Conservation (phyloP, 129 eudicot genomes). For the Artemisia annua region DNA sequence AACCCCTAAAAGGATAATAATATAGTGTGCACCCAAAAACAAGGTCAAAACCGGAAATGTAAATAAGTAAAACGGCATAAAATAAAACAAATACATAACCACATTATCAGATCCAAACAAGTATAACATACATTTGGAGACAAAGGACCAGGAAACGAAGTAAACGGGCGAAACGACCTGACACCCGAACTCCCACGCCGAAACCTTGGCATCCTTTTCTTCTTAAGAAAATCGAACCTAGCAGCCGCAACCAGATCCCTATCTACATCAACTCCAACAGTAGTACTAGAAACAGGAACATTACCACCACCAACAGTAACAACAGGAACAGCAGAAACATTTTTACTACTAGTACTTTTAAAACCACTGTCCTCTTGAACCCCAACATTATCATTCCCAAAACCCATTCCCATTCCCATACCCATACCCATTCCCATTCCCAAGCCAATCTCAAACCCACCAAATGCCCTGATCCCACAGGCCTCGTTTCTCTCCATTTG, state of each 20-base stretch:
- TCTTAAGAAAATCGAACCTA: conserved; percentile 46
- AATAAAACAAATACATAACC: not conserved
- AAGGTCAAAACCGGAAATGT: too few species aligned
- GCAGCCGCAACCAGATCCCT: conserved; percentile 42
- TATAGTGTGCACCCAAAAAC: too few species aligned
- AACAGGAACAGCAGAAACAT: not conserved
- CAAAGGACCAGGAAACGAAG: conserved; percentile 22
- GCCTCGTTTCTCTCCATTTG: conserved; percentile 68
- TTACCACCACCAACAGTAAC: not conserved
- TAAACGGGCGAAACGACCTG: conserved; percentile 28
- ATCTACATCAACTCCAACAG: not conserved
- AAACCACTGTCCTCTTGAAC: conserved; percentile 7
- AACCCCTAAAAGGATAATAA: too few species aligned
- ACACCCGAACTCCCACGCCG: conserved; percentile 42
- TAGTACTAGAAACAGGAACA: not conserved
- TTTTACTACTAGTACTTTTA: not conserved
- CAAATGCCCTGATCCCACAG: conserved; percentile 41
- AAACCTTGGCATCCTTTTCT: conserved; percentile 53
- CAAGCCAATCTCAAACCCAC: conserved; percentile 29
- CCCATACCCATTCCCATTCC: conserved; percentile 25
- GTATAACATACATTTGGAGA: conserved; percentile 15
- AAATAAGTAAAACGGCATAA: too few species aligned
- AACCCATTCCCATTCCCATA: not conserved
- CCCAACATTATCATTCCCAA: conserved; percentile 6
- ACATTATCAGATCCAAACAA: conserved; percentile 29